A percentile compares a stretch with the other conserved stretches of the same genome.
These are phyloP conservation scores for Ophiostoma sp. DNA, from an alignment of 2,329 filamentous ascomycete genomes.

Conservation along the genomic window DNA sequence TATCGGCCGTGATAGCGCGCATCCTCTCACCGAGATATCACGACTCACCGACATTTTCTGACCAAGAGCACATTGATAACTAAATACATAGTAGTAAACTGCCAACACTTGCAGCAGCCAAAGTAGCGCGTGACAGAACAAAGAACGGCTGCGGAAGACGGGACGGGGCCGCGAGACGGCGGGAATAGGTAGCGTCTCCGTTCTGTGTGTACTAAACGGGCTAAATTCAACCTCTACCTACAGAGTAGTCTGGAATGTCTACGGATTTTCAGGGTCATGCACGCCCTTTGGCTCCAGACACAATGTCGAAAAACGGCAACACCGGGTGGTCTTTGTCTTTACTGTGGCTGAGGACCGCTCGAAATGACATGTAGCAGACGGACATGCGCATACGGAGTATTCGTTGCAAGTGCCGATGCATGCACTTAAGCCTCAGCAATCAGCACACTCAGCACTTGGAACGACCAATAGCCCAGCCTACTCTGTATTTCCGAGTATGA, in stretches of 20 bases:
- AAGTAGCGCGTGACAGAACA: conserved; percentile 6
- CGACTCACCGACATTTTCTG: not conserved
- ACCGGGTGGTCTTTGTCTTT: not conserved
- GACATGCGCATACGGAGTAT: not conserved
- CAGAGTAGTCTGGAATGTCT: no score
- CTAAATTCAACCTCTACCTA: no score
- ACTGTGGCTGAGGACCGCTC: no score
- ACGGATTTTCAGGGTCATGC: conserved; percentile 10
- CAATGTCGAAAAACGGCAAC: not conserved
- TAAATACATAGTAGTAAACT: not conserved
- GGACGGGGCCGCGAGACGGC: conserved; percentile 13
- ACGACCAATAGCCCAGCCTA: not conserved
- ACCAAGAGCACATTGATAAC: not conserved
- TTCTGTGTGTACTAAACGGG: not conserved
- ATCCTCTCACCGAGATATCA: not conserved
- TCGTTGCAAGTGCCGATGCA: not conserved
- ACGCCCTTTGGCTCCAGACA: not conserved
- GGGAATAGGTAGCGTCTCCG: conserved; percentile 12
- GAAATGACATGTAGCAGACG: conserved; percentile 2
- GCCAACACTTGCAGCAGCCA: not conserved
- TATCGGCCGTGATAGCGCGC: not conserved
- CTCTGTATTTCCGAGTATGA: no score
- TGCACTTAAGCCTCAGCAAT: not conserved
- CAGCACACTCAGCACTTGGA: no score
- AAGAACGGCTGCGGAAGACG: conserved; percentile 11